Conservation (phyloP, 2,329 filamentous ascomycete genomes). For the Aspergillus pseudoterreus region DNA sequence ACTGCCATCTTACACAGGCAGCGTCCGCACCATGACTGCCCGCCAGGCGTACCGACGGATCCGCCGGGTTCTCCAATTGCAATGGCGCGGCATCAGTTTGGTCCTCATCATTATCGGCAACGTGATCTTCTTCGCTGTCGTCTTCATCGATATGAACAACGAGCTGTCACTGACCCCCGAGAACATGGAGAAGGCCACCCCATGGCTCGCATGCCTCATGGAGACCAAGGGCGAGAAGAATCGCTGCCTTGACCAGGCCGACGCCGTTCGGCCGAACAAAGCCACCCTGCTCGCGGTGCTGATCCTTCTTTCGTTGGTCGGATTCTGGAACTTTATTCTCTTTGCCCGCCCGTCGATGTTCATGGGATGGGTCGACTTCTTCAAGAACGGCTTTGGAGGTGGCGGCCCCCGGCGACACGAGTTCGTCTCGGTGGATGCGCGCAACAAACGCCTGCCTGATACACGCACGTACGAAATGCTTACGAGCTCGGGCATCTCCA, state of each 20-base stretch:
- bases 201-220: constrained; percentile 73
- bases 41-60: constrained; percentile 85
- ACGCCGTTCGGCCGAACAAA: constrained; percentile 65
- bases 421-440: constrained; percentile 84
- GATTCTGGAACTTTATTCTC: constrained; percentile 78
- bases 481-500: constrained; percentile 22
- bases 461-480: constrained; percentile 79
- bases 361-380: constrained; percentile 71
- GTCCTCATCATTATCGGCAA: constrained; percentile 86
- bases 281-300: constrained; percentile 76
- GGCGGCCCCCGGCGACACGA: constrained; percentile 52
- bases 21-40: constrained; percentile 74
- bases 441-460: constrained; percentile 59
- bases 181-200: constrained; percentile 52
- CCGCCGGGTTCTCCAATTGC: constrained; percentile 78
- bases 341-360: constrained; percentile 83
- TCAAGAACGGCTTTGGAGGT: constrained; percentile 27
- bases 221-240: constrained; percentile 57
- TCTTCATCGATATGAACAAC: constrained; percentile 85
- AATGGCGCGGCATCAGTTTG: constrained; percentile 90
- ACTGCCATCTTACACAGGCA: constrained; percentile 71
- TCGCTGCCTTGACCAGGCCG: constrained; percentile 61
- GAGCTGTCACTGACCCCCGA: constrained; percentile 57
- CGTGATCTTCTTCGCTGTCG: constrained; percentile 87
- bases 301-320: constrained; percentile 78